A percentile compares a stretch with the other conserved stretches of the same genome.
Conservation (phyloP, 768 basidiomycete species). For the Filobasidium floriforme region DNA sequence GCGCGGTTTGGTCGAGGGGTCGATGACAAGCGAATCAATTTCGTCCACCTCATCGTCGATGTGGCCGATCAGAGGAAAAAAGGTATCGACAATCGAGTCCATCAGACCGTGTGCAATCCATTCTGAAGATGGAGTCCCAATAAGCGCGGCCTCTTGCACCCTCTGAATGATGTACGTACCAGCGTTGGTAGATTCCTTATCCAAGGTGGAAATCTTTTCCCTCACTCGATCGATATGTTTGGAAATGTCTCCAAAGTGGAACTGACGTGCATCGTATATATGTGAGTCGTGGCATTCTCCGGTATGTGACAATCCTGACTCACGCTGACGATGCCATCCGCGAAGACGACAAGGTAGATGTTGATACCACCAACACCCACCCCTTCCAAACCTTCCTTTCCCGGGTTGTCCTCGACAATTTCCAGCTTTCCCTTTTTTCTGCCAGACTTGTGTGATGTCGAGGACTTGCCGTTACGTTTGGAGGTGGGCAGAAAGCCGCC, state of each 20-base stretch:
- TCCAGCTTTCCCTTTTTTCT: constrained; percentile 40
- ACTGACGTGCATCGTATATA: constrained; percentile 49
- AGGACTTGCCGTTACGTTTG: not conserved
- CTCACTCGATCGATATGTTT: constrained; percentile 73
- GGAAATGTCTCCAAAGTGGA: constrained; percentile 83
- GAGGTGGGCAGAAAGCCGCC: not conserved
- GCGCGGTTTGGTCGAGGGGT: constrained; percentile 35
- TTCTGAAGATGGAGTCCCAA: constrained; percentile 50
- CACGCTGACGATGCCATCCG: constrained; percentile 64
- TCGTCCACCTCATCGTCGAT: constrained; percentile 72
- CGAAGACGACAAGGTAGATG: constrained; percentile 81
- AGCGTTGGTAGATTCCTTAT: constrained; percentile 53
- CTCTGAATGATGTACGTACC: not conserved
- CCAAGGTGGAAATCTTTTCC: constrained; percentile 58
- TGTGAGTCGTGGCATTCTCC: not conserved
- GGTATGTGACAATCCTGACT: constrained; percentile 22
- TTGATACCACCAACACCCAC: constrained; percentile 64
- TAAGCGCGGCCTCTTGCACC: not conserved
- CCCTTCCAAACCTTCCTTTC: constrained; percentile 50
- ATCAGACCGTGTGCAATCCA: constrained; percentile 90
- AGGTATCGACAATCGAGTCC: constrained; percentile 89
- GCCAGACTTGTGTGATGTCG: not conserved
- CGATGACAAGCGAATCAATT: constrained; percentile 62
- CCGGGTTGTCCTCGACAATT: constrained; percentile 48
- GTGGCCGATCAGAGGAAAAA: constrained; percentile 66